These are phyloP conservation scores for Hypoxylon sp. DNA, from an alignment of 2,329 filamentous ascomycete species.

Conservation along the genomic window DNA sequence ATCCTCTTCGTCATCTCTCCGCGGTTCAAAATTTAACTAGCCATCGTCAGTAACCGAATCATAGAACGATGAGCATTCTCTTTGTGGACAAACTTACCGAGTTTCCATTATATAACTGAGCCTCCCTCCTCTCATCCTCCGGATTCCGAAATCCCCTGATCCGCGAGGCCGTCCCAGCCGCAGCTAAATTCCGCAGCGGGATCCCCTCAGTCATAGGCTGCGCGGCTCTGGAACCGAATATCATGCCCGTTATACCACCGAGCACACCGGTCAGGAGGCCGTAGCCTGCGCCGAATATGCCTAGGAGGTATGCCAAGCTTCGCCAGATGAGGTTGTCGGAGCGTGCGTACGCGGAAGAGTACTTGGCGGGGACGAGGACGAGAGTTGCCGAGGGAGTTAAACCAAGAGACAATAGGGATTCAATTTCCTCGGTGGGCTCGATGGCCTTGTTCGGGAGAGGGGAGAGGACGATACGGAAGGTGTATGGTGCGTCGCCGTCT, in stretches of 20 bases:
- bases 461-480: slow-evolving; percentile 85
- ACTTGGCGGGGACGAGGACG: slow-evolving; percentile 78
- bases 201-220: slow-evolving; percentile 41
- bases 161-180: slow-evolving; percentile 49
- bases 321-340: slow-evolving; percentile 50
- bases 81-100: slow-evolving; percentile 67
- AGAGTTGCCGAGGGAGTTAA: slow-evolving; percentile 85
- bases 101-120: slow-evolving; percentile 92
- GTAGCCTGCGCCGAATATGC: slow-evolving; percentile 41
- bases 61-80: not conserved
- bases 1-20: slow-evolving; percentile 66
- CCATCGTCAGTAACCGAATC: slow-evolving; percentile 48
- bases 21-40: slow-evolving; percentile 78
- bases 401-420: slow-evolving; percentile 76
- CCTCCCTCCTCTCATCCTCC: slow-evolving; percentile 66
- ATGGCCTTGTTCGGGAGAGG: slow-evolving; percentile 82
- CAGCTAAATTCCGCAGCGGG: slow-evolving; percentile 51
- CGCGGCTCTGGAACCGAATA: slow-evolving; percentile 38
- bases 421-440: slow-evolving; percentile 79
- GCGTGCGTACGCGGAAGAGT: slow-evolving; percentile 58
- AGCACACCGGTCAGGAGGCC: slow-evolving; percentile 44
- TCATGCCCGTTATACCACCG: slow-evolving; percentile 46
- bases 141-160: slow-evolving; percentile 67
- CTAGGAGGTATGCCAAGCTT: slow-evolving; percentile 36
- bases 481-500: slow-evolving; percentile 75